Conservation (phyloP, 352 stramenopile genomes). For the Phytopythium vexans region DNA sequence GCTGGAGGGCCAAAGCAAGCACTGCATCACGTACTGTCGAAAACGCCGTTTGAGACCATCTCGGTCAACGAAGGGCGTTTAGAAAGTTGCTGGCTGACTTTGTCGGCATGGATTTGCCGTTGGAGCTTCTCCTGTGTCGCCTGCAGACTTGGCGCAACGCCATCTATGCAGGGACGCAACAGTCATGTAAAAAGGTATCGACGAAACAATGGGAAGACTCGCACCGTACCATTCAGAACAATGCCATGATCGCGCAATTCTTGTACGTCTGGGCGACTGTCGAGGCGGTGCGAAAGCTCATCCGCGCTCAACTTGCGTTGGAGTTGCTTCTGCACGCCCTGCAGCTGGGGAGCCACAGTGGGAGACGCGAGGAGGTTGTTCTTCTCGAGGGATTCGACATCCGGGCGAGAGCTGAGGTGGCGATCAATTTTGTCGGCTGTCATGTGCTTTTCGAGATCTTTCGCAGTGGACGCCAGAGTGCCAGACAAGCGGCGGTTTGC, state of each 20-base stretch:
- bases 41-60: constrained; percentile 51
- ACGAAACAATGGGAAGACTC: background rate
- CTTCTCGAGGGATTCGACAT: constrained; percentile 52
- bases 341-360: constrained; percentile 50
- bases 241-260: constrained; percentile 74
- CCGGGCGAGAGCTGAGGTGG: constrained; percentile 49
- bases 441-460: constrained; percentile 48
- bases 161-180: constrained; percentile 17
- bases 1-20: background rate
- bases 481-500: constrained; percentile 33
- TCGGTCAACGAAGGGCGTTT: constrained; percentile 66
- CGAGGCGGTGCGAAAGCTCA: constrained; percentile 62
- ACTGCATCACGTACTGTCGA: constrained; percentile 34
- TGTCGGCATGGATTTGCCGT: constrained; percentile 71
- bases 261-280: constrained; percentile 66
- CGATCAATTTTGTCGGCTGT: constrained; percentile 72
- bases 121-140: constrained; percentile 76
- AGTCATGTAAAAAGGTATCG: background rate
- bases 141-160: constrained; percentile 73
- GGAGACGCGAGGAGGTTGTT: constrained; percentile 51
- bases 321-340: constrained; percentile 73
- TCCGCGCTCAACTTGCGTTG: constrained; percentile 74
- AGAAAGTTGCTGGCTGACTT: constrained; percentile 66
- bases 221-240: constrained; percentile 38
- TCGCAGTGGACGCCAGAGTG: constrained; percentile 36